Conservation (phyloP, 208 protist genomes). For the Acanthamoeba sp. region DNA sequence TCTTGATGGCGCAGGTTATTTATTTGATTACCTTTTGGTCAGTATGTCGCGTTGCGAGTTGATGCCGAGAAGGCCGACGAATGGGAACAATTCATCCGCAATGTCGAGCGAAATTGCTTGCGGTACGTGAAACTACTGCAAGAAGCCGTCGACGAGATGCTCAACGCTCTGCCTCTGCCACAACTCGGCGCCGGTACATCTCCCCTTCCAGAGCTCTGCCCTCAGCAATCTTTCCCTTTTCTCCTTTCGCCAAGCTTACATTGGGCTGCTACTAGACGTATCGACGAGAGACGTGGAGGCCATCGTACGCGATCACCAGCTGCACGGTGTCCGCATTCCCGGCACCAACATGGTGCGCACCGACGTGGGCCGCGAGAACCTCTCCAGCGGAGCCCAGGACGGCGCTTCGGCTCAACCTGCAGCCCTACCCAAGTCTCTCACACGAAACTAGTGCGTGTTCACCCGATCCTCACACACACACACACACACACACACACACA, state of each 20-base stretch:
- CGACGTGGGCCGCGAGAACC: not conserved
- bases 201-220: not conserved
- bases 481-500: no score
- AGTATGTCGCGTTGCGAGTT: not conserved
- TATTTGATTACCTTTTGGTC: not conserved
- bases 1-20: not conserved
- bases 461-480: not conserved
- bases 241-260: not conserved
- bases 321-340: not conserved
- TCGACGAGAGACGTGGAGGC: not conserved
- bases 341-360: conserved; percentile 13
- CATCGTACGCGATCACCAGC: not conserved
- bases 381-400: not conserved
- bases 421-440: not conserved
- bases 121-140: not conserved
- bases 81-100: not conserved
- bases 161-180: not conserved
- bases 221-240: not conserved
- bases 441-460: not conserved
- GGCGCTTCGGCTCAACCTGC: not conserved
- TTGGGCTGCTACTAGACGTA: not conserved
- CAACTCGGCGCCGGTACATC: not conserved
- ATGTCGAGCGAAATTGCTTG: not conserved
- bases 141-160: not conserved
- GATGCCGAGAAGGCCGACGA: not conserved